Evolutionary conservation across 78 protist species (phyloP).

Genomic region (Tieghemostelium lacteum): DNA sequence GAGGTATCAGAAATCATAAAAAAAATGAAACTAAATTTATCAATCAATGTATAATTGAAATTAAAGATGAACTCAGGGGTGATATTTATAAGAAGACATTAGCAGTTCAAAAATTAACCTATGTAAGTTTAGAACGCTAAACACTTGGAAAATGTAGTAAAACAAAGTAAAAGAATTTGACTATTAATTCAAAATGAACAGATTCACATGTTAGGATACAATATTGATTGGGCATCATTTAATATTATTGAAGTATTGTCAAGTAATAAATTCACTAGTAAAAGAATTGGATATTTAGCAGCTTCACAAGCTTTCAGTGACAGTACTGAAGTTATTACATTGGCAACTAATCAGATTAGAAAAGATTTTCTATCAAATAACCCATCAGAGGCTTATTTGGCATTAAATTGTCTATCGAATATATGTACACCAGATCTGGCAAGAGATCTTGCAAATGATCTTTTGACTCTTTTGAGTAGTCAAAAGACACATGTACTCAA

Average conservation of each 20-base stretch:
- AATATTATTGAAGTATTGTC: conserved; percentile 96
- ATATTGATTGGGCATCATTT: conserved; percentile 95
- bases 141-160: not conserved
- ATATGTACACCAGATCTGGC: conserved; percentile 96
- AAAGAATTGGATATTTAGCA: conserved; percentile 95
- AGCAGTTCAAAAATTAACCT: conserved; percentile 94
- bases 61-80: conserved; percentile 89
- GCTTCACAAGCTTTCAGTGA: conserved; percentile 92
- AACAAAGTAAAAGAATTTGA: not conserved
- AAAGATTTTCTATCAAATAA: conserved; percentile 90
- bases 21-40: conserved; percentile 90
- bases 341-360: conserved; percentile 93
- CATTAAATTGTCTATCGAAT: conserved; percentile 91
- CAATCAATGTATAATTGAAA: conserved; percentile 82
- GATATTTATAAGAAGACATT: conserved; percentile 84
- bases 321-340: conserved; percentile 93
- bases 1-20: conserved; percentile 90
- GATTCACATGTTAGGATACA: conserved; percentile 97
- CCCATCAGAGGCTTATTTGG: conserved; percentile 92
- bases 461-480: conserved; percentile 83
- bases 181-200: not conserved
- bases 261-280: conserved; percentile 84
- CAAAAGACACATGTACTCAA: conserved; percentile 90
- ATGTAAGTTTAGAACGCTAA: conserved; percentile 77
- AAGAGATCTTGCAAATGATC: conserved; percentile 92